Conservation (phyloP, 805 yeast genomes). For the Candida multigemmis region DNA sequence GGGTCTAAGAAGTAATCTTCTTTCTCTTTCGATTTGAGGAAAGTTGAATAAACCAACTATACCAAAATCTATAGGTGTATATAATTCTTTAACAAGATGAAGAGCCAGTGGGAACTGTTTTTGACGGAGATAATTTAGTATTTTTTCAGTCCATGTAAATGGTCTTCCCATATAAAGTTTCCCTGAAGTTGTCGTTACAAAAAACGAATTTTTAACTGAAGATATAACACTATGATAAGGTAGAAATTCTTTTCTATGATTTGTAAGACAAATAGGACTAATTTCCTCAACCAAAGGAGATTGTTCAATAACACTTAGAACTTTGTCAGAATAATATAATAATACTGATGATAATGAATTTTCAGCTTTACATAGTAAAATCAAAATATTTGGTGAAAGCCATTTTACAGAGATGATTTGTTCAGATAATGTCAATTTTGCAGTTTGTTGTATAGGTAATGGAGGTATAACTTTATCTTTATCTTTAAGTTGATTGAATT, state of each 20-base stretch:
- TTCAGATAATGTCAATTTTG: constrained; percentile 9
- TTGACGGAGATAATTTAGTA: constrained; percentile 37
- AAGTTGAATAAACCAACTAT: constrained; percentile 48
- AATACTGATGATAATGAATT: constrained; percentile 14
- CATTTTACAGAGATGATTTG: constrained; percentile 46
- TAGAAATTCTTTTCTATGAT: no score
- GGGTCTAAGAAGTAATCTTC: constrained; percentile 42
- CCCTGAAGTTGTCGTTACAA: no score
- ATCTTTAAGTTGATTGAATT: constrained; percentile 22
- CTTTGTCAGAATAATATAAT: no score
- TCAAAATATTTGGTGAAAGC: constrained; percentile 25
- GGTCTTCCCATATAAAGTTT: constrained; percentile 50
- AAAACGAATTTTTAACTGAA: no score
- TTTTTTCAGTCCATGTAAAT: constrained; percentile 62
- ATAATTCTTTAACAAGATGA: constrained; percentile 44
- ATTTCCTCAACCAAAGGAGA: no score
- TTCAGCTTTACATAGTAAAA: constrained; percentile 11
- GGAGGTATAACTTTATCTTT: constrained; percentile 26
- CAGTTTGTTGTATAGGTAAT: constrained; percentile 14
- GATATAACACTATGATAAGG: no score
- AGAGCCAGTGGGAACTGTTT: constrained; percentile 50
- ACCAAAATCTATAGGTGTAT: constrained; percentile 30
- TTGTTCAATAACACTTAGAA: no score
- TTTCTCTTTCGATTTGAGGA: constrained; percentile 33
- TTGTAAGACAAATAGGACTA: no score